Conservation (phyloP, 371 early-diverging fungal species). For the Encephalitozoon intestinalis region DNA sequence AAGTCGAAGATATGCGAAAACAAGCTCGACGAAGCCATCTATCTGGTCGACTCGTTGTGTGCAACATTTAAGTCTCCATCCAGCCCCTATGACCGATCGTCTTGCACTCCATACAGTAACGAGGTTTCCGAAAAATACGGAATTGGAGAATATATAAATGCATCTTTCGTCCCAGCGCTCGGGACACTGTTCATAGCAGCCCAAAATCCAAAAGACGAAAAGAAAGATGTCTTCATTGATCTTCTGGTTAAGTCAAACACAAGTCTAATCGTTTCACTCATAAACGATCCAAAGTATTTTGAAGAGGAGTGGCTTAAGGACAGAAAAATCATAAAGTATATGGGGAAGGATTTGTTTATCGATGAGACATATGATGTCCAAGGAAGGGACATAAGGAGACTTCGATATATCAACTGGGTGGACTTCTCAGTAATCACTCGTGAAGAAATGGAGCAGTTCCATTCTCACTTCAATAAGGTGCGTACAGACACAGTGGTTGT, state of each 20-base stretch:
- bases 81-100: neutral
- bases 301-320: neutral
- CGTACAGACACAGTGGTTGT: constrained; percentile 65
- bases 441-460: constrained; percentile 20
- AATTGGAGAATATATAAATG: constrained; percentile 38
- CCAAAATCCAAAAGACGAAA: constrained; percentile 29
- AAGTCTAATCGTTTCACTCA: constrained; percentile 32
- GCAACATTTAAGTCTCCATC: neutral
- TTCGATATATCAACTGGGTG: constrained; percentile 34
- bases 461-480: neutral
- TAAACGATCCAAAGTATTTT: constrained; percentile 4
- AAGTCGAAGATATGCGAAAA: neutral
- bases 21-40: neutral
- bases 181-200: constrained; percentile 19
- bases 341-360: constrained; percentile 7
- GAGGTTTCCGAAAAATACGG: constrained; percentile 20
- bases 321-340: neutral
- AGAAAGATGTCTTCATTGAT: constrained; percentile 12
- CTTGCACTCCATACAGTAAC: constrained; percentile 26
- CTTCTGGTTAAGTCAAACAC: constrained; percentile 26
- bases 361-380: constrained; percentile 25
- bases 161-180: constrained; percentile 7
- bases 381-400: constrained; percentile 9
- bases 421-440: constrained; percentile 12
- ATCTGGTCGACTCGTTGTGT: neutral